Base-by-base conservation (phyloP, 768 basidiomycete species). In the Suillus variegatus region DNA sequence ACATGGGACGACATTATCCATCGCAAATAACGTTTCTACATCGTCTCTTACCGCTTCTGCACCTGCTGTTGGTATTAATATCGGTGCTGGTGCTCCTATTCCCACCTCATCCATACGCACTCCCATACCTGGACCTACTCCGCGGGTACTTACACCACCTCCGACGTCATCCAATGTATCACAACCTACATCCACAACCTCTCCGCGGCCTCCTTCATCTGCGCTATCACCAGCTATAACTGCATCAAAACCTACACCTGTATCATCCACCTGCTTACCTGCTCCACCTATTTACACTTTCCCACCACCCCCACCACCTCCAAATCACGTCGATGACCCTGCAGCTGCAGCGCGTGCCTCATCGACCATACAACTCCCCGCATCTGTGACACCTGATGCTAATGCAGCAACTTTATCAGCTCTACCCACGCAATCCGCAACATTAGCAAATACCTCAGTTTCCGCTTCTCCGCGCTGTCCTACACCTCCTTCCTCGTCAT, bases 251-350 rank as follows among this genome's bases (percentile, higher is more conserved):
- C 6, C 12, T n/a, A 10, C 28, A 32, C 25, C 18, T 60, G 25
- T 20, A 12, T 28, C 16, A 60, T 13, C 58, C 3, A 10, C 41
- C 10, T 25, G 12, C 25, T 1, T 28, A 13, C 25, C 25, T 28
- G 58, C 25, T 32, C 58, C 40, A 43, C 58, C 58, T 32, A 28
- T 60, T 7, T 60, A 60, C 13, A 60, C 58, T 43, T 60, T 60
- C 25, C 57, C 40, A 12, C 58, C 40, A 18, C 57, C 57, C 22
- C 57, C 40, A 43, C 58, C 58, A 20, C 25, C 40, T 60, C 40
- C 58, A 28, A 32, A 38, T 43, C 58, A 60, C 4, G 58, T 28
- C 18, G 18, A 20, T 28, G 41, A 25, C 13, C 10, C 25, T 43
- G 12, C 32, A n/a, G 6, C 20, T 55, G 10, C 10, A 35, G 52